phyloP scores from a whole-genome alignment of 495 filamentous ascomycete genomes.

The Diplogelasinospora grovesii region DNA sequence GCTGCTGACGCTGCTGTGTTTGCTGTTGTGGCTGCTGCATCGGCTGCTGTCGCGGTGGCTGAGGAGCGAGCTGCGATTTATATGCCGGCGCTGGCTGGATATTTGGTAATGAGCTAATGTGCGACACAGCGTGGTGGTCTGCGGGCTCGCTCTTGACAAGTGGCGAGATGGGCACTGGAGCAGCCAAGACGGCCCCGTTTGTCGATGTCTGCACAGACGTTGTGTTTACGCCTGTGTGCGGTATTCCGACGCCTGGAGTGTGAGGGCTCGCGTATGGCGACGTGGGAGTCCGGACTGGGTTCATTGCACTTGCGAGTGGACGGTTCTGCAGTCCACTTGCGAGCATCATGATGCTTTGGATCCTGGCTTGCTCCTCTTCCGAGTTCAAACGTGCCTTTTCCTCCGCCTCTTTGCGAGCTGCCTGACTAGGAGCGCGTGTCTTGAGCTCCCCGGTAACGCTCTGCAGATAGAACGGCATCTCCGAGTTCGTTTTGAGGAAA shows the following conservation, averaged over 20 bases:
- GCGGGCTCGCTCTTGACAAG: conserved; percentile 18
- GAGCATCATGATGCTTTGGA: conserved; percentile 60
- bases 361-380: conserved; percentile 64
- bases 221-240: background rate
- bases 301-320: conserved; percentile 1
- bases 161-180: conserved; percentile 15
- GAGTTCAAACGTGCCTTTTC: conserved; percentile 59
- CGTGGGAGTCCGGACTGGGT: conserved; percentile 8
- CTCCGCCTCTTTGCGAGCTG: conserved; percentile 72
- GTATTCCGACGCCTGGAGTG: conserved; percentile 6
- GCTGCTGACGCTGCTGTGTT: conserved; percentile 3
- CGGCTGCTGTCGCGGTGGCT: conserved; percentile 8
- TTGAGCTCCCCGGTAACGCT: conserved; percentile 91
- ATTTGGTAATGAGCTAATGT: conserved; percentile 17
- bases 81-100: conserved; percentile 23
- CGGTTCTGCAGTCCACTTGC: conserved; percentile 35
- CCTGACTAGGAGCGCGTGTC: conserved; percentile 78
- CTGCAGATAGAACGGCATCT: conserved; percentile 87
- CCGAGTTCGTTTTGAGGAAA: conserved; percentile 87
- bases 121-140: conserved; percentile 14
- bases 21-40: conserved; percentile 10
- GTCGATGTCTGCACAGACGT: background rate
- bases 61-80: conserved; percentile 10
- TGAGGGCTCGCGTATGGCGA: conserved; percentile 10
- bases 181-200: background rate